Conservation (phyloP, 345 rosid genomes). For the Salix suchowensis region DNA sequence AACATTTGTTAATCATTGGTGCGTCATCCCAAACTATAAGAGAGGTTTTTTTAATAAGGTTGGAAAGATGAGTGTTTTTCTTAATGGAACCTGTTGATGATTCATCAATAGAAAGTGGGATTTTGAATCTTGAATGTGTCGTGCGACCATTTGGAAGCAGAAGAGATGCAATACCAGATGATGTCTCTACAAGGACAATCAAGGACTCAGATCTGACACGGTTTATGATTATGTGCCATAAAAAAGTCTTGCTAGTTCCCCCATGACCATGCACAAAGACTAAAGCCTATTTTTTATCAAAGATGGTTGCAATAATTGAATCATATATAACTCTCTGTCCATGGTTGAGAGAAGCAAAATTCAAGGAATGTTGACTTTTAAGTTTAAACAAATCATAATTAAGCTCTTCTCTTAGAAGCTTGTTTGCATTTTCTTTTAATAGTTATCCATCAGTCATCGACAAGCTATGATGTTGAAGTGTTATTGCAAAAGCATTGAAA, state of each 20-base stretch:
- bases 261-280: not conserved
- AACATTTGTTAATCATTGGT: no score
- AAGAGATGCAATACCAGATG: not conserved
- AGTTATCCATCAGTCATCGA: not conserved
- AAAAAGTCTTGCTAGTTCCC: not conserved
- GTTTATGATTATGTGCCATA: not conserved
- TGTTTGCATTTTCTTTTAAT: not conserved
- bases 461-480: not conserved
- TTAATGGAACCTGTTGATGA: not conserved
- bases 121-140: not conserved
- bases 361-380: not conserved
- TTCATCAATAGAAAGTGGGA: not conserved
- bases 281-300: no score
- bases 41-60: no score
- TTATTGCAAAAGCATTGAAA: not conserved
- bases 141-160: not conserved
- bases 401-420: not conserved
- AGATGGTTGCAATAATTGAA: not conserved
- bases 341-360: not conserved
- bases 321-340: not conserved
- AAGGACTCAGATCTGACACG: fast-evolving
- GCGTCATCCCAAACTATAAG: no score
- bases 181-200: not conserved
- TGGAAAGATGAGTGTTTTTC: no score
- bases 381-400: not conserved